Evolutionary conservation across 768 basidiomycete genomes (phyloP).

Genomic region (Lactarius sanguifluus): DNA sequence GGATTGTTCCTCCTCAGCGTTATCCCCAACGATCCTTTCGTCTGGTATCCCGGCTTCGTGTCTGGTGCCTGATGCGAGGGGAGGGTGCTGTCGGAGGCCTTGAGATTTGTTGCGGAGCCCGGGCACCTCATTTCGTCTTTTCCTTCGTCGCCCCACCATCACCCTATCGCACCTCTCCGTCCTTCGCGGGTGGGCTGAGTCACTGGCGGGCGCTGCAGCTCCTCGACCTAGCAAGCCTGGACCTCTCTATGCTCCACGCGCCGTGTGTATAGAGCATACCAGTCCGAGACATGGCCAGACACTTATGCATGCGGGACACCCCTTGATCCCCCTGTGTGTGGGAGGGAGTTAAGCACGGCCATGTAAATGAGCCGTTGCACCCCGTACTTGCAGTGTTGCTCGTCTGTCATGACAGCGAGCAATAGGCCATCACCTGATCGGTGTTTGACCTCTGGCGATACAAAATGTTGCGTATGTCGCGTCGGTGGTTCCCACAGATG

Average conservation of each 20-base stretch:
- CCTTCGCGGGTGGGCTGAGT: constrained; percentile 24
- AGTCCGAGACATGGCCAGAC: background rate
- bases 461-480: background rate
- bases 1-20: constrained; percentile 41
- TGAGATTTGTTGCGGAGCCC: constrained; percentile 28
- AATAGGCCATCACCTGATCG: background rate
- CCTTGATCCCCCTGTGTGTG: background rate
- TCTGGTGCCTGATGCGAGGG: constrained; percentile 13
- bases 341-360: background rate
- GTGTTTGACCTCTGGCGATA: background rate
- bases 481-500: background rate
- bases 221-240: background rate
- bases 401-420: background rate
- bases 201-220: constrained; percentile 19
- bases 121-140: constrained; percentile 15
- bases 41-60: constrained; percentile 39
- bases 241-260: background rate
- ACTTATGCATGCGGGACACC: background rate
- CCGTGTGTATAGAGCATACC: background rate
- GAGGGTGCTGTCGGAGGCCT: constrained; percentile 24
- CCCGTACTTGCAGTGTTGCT: background rate
- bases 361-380: background rate
- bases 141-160: background rate
- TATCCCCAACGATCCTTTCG: constrained; percentile 46
- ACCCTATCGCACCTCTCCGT: constrained; percentile 27